Evolutionary conservation across 2,329 filamentous ascomycete species (phyloP).

Genomic region (Epicoccum nigrum): DNA sequence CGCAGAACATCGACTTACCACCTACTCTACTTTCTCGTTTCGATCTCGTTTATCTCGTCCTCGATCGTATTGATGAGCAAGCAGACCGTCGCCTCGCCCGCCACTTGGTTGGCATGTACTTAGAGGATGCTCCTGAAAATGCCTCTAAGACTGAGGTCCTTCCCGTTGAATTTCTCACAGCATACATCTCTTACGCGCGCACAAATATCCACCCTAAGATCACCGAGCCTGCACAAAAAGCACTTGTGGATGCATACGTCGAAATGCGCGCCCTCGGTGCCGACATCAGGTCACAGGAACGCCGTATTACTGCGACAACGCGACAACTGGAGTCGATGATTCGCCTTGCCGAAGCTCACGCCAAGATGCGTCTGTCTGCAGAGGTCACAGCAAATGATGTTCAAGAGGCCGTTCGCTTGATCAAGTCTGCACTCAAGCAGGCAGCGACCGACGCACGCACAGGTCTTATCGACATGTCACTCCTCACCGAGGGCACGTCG

Average conservation of each 20-base stretch:
- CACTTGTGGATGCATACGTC: constrained; percentile 86
- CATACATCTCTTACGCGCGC: constrained; percentile 96
- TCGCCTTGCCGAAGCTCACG: constrained; percentile 91
- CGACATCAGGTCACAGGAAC: constrained; percentile 76
- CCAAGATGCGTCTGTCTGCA: constrained; percentile 88
- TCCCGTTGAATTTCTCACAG: constrained; percentile 91
- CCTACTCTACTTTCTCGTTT: constrained; percentile 95
- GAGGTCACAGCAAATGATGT: constrained; percentile 84
- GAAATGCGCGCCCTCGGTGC: constrained; percentile 90
- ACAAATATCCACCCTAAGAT: constrained; percentile 83
- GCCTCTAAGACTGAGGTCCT: constrained; percentile 76
- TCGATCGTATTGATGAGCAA: constrained; percentile 91
- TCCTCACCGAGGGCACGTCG: constrained; percentile 92
- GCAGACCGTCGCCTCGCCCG: constrained; percentile 86
- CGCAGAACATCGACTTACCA: constrained; percentile 96
- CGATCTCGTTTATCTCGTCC: constrained; percentile 93
- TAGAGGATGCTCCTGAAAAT: constrained; percentile 91
- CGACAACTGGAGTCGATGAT: constrained; percentile 99
- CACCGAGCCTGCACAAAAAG: constrained; percentile 77
- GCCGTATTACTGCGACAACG: constrained; percentile 96
- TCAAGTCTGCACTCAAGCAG: constrained; percentile 93
- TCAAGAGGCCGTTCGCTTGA: constrained; percentile 86
- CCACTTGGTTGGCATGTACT: constrained; percentile 93
- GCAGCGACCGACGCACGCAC: constrained; percentile 91
- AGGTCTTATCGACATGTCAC: constrained; percentile 94